Evolutionary conservation across 305 asterid genomes (phyloP).

Genomic region (Fraxinus baroniana): DNA sequence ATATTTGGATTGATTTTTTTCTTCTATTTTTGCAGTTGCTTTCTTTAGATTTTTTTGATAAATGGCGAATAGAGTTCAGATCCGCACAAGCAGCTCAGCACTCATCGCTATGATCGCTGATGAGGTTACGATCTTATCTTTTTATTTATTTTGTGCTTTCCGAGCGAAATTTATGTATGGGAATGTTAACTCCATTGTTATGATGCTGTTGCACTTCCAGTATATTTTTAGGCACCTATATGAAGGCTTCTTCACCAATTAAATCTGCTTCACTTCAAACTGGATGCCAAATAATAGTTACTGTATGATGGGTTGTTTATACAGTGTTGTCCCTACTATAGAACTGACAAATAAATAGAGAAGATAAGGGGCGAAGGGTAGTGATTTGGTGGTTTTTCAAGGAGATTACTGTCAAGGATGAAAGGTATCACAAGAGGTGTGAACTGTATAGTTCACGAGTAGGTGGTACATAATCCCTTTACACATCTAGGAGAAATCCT

Average conservation of each 20-base stretch:
- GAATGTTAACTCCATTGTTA: not conserved
- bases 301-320: not conserved
- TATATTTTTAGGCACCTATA: not conserved
- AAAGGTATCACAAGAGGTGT: not conserved
- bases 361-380: not conserved
- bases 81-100: slow-evolving; percentile 80
- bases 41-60: not conserved
- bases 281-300: not conserved
- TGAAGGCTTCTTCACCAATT: not conserved
- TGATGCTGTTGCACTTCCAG: not conserved
- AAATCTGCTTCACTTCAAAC: not conserved
- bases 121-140: slow-evolving; percentile 54
- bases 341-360: not conserved
- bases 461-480: not conserved
- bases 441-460: not conserved
- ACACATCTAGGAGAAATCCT: not conserved
- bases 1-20: not conserved
- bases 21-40: not conserved
- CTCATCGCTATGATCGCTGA: slow-evolving; percentile 96
- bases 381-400: not conserved
- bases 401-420: not conserved
- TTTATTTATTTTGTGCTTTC: not conserved
- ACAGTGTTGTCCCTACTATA: not conserved
- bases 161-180: not conserved
- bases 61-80: slow-evolving; percentile 87